A percentile compares a stretch with the other conserved stretches of the same genome.
Evolutionary conservation across 768 basidiomycete genomes (phyloP).

Genomic region (Mycena capillaripes): DNA sequence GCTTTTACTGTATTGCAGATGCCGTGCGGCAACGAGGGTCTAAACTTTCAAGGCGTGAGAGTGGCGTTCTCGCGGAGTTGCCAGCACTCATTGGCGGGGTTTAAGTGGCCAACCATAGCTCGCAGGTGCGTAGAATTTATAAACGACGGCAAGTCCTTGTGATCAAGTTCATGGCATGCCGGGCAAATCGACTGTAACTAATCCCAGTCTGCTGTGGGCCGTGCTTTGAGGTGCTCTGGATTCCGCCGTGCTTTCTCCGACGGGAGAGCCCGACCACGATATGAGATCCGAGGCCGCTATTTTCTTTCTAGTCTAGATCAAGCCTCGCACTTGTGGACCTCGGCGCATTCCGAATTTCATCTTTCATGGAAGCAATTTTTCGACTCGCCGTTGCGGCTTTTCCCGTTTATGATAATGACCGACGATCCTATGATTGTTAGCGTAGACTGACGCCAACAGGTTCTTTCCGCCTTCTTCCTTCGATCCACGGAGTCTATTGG

Average conservation of each 20-base stretch:
- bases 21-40: background rate
- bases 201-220: background rate
- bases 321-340: background rate
- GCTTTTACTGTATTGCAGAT: background rate
- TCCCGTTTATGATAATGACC: background rate
- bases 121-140: background rate
- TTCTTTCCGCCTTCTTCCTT: background rate
- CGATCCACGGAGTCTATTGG: conserved; percentile 22
- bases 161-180: background rate
- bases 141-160: background rate
- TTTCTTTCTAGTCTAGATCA: background rate
- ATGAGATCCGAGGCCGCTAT: background rate
- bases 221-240: background rate
- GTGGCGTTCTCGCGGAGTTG: background rate
- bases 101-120: background rate
- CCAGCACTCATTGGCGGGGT: background rate
- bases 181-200: background rate
- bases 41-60: background rate
- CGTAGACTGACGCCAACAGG: background rate
- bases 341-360: conserved; percentile 5
- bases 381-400: background rate
- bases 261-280: background rate
- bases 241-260: conserved; percentile 17
- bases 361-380: background rate
- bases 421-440: background rate